A percentile compares a stretch with the other conserved stretches of the same genome.
phyloP scores from a whole-genome alignment of 2,329 filamentous ascomycete genomes.

The Aspergillus ochraceoroseus region DNA sequence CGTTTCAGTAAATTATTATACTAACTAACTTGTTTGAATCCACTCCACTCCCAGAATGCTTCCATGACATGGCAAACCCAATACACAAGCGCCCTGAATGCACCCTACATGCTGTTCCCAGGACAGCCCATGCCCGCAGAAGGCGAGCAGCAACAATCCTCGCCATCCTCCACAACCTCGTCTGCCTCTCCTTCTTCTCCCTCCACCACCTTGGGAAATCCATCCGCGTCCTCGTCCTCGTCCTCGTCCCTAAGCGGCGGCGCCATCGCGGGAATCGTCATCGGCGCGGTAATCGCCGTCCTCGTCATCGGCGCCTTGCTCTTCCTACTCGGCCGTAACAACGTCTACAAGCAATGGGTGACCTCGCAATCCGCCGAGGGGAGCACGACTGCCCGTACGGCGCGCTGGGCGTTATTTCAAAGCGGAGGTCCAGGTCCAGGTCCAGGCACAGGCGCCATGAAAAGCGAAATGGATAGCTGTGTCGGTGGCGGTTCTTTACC shows the following conservation, averaged over 20 bases:
- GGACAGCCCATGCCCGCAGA: constrained; percentile 54
- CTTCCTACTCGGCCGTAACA: constrained; percentile 36
- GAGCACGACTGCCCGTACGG: constrained; percentile 31
- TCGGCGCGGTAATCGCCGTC: constrained; percentile 49
- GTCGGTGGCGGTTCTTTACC: background rate
- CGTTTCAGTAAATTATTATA: too few relatives aligned
- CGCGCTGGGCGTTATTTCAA: constrained; percentile 31
- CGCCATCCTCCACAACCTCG: constrained; percentile 6
- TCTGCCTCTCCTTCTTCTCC: too few relatives aligned
- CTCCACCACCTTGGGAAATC: constrained; percentile 7
- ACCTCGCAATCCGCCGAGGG: constrained; percentile 26
- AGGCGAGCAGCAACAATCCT: constrained; percentile 21
- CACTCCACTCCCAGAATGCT: constrained; percentile 34
- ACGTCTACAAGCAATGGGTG: constrained; percentile 34
- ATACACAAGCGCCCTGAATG: constrained; percentile 45
- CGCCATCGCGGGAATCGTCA: constrained; percentile 57
- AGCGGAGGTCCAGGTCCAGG: too few relatives aligned
- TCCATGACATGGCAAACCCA: constrained; percentile 50
- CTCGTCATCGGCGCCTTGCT: constrained; percentile 45
- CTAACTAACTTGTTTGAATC: too few relatives aligned
- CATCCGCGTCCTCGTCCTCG: constrained; percentile 13
- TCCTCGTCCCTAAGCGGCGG: constrained; percentile 38
- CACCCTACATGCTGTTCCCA: constrained; percentile 53
- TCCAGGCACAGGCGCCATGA: constrained; percentile 13
- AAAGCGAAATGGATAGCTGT: constrained; percentile 17